phyloP scores from a whole-genome alignment of 495 filamentous ascomycete species.

The Aspergillus hancockii region DNA sequence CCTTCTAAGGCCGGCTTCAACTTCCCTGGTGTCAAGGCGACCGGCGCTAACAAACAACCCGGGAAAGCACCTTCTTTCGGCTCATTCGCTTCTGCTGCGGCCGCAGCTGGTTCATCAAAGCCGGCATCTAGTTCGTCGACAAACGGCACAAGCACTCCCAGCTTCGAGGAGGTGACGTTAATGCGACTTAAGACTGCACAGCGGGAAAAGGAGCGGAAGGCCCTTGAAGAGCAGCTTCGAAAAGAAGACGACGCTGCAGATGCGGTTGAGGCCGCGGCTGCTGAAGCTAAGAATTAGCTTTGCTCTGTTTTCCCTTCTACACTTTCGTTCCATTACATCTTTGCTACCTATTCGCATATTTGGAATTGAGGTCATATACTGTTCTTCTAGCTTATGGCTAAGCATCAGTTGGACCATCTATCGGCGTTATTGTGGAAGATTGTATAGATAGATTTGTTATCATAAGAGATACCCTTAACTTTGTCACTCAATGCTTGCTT shows the following conservation, averaged over 20 bases:
- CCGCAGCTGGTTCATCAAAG: conserved; percentile 27
- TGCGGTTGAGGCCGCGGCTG: conserved; percentile 40
- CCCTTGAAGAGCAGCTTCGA: conserved; percentile 56
- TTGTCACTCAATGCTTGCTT: neutral
- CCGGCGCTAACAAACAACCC: conserved; percentile 28
- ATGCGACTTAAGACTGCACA: conserved; percentile 62
- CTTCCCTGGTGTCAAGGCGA: conserved; percentile 36
- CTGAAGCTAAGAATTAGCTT: conserved; percentile 6
- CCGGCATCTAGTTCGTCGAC: conserved; percentile 30
- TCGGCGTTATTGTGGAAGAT: neutral
- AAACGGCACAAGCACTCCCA: conserved; percentile 42
- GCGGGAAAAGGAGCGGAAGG: conserved; percentile 54
- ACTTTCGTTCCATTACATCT: neutral
- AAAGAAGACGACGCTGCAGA: conserved; percentile 52
- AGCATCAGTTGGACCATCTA: neutral
- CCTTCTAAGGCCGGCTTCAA: conserved; percentile 35
- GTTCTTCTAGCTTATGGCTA: conserved; percentile 5
- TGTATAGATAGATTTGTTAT: conserved; percentile 4
- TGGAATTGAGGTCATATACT: neutral
- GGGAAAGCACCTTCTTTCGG: conserved; percentile 51
- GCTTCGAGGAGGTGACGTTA: conserved; percentile 58
- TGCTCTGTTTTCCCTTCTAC: neutral
- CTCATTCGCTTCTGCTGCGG: conserved; percentile 46
- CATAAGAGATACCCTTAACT: conserved; percentile 28
- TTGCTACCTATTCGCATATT: neutral